Evolutionary conservation across 352 stramenopile genomes (phyloP), one percentile per base, ranked within the genome.

Genomic region (Poterioochromonas sp.): DNA sequence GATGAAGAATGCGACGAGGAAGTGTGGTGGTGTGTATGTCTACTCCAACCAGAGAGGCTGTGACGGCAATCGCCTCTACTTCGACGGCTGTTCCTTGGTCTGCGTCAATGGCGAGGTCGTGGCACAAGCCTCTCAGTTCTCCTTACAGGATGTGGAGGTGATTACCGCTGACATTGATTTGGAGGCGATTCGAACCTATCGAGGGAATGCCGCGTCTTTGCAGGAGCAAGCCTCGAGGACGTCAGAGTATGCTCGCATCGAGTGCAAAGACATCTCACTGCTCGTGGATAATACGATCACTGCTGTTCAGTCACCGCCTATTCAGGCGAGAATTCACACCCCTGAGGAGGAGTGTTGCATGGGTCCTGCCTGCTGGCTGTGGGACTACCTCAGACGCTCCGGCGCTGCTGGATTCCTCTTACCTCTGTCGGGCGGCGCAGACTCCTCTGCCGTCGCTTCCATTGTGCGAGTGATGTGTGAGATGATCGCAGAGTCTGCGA

Each of bases 401-500:
- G 39, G 82, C 86, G 89, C 82, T 11, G 87, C 62, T 18, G 90
- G 91, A 15, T 99, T 97, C 83, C 97, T 99, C 73, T 85, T 99
- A 68, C 95, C 95, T 29, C 88, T 99, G 32, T 96, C 90, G 44
- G 94, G 95, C 51, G 95, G 95, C 69, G 94, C 95, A 0, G 95
- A 99, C 84, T 97, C 91, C 35, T 95, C 91, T 1, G 95, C 92
- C 29, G 94, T 97, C 1, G 93, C 93, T 3, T 92, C 90, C 51
- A 98, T 99, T 80, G 94, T 98, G 8, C 93, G 93, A 40, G 91
- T 96, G 32, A 99, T 99, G 95, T 98, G 94, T 80, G 88, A 97
- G 76, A 83, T 98, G 40, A 93, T 96, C 0, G 87, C 87, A 0
- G 85, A 93, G 39, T 90, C 92, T 29, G 88, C 88, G n/a, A 90